Conservation (phyloP, 495 filamentous ascomycete species). For the Astrothelium subdiscretum region DNA sequence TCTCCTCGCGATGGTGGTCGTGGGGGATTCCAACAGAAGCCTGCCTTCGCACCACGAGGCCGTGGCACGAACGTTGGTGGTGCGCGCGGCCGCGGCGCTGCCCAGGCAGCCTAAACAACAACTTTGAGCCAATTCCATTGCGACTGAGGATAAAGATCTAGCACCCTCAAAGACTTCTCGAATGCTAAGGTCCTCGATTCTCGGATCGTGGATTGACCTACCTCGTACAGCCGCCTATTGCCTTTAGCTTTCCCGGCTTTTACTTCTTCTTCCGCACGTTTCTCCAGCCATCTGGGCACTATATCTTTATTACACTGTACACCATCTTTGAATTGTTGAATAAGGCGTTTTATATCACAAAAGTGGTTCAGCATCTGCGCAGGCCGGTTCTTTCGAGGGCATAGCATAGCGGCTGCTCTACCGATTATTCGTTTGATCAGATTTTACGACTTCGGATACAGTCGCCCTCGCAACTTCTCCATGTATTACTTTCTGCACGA, state of each 20-base stretch:
- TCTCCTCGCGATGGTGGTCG: conserved; percentile 46
- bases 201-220: neutral
- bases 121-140: neutral
- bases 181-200: neutral
- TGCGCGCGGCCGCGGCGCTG: conserved; percentile 33
- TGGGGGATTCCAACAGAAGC: conserved; percentile 55
- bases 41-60: conserved; percentile 17
- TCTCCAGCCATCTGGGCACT: neutral
- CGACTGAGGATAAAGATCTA: neutral
- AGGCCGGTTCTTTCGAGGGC: neutral
- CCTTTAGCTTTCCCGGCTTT: too few relatives aligned
- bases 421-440: neutral
- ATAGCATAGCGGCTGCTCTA: neutral
- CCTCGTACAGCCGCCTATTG: too few relatives aligned
- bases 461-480: neutral
- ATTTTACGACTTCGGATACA: neutral
- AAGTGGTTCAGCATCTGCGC: neutral
- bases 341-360: neutral
- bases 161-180: too few relatives aligned
- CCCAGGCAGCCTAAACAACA: conserved; percentile 20
- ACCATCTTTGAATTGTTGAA: neutral
- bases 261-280: neutral
- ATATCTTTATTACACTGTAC: neutral
- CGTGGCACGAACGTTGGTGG: conserved; percentile 12
- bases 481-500: neutral